Base-by-base conservation (phyloP, 495 filamentous ascomycete genomes). In the Hyaloscypha finlandica region DNA sequence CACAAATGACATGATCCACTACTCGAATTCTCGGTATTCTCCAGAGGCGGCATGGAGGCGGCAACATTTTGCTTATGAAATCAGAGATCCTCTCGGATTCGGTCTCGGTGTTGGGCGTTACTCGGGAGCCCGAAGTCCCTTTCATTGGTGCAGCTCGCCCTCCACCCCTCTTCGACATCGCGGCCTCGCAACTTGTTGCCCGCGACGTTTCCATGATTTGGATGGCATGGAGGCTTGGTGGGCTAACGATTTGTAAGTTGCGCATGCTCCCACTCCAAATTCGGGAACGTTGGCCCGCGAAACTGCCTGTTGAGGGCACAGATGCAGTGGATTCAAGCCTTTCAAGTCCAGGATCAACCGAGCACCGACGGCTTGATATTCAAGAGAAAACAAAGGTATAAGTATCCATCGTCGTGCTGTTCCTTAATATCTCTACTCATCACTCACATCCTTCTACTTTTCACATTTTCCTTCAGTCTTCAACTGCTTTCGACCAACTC, bases 371-470 rank as follows among this genome's bases (percentile, higher is more conserved):
- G 53, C 53, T 56, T 30, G 22, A 56, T 19, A 19, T 0, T 30
- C 8, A 25, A 3, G 53, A 56, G 53, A 32, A 56, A 6, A 4
- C 9, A 6, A 56, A 37, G 25, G 56, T 59, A 59, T 59, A 59
- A 59, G 32, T 59, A 59, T 59, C 30, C 22, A 59, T 8, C 30
- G 22, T 59, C 22, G 8, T 58, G 20, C 55, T 29, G 8, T 32
- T 32, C 30, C 20, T 29, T 31, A 29, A 32, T 58, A 6, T 1
- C 20, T 58, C 55, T 32, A 12, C 2, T 58, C 55, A 58, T 32
- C 20, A 58, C 19, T 58, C 55, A 4, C 19, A 16, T 20, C 6
- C 6, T 53, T 56, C 53, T 56, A 8, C 6, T 1, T 16, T 14
- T 48, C 42, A 48, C 16, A 14, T 48, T 12, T 14, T 48, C 42